Percentiles rank a stretch among this genome's conserved stretches.
Conservation (phyloP, 2,329 filamentous ascomycete genomes). For the Colletotrichum coccodes region DNA sequence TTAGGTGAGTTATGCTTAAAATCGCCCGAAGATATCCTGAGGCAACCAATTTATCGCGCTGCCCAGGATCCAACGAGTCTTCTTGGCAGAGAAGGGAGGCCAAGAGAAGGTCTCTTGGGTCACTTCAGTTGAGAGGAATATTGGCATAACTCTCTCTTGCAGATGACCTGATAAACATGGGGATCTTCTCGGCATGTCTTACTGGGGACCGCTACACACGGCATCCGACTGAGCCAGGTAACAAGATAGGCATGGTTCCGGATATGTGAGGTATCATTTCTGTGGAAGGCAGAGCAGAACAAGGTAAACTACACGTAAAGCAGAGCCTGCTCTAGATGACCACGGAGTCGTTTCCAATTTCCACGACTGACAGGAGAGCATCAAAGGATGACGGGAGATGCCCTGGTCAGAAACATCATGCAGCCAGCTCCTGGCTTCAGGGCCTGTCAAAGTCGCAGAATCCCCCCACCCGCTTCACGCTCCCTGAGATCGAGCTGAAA, state of each 20-base stretch:
- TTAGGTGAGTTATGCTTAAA: constrained; percentile 6
- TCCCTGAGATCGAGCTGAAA: constrained; percentile 44
- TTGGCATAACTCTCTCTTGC: neutral
- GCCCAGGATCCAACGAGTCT: neutral
- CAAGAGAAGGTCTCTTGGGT: neutral
- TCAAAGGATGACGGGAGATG: neutral
- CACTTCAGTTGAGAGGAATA: too few relatives aligned
- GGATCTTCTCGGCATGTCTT: neutral
- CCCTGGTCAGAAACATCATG: constrained; percentile 4
- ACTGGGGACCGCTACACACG: neutral
- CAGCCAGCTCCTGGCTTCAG: constrained; percentile 7
- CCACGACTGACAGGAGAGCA: constrained; percentile 13
- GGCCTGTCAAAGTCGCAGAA: constrained; percentile 20
- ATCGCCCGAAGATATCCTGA: neutral
- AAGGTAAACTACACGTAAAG: neutral
- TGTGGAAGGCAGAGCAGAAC: neutral
- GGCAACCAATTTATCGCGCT: neutral
- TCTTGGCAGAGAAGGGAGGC: constrained; percentile 2
- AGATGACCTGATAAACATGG: neutral
- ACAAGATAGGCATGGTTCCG: neutral
- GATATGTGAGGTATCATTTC: neutral
- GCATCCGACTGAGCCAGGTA: neutral
- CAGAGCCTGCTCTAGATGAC: neutral
- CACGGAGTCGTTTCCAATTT: constrained; percentile 20
- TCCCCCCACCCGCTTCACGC: constrained; percentile 7